phyloP scores from a whole-genome alignment of 208 protist genomes.

The Leishmania arabica region DNA sequence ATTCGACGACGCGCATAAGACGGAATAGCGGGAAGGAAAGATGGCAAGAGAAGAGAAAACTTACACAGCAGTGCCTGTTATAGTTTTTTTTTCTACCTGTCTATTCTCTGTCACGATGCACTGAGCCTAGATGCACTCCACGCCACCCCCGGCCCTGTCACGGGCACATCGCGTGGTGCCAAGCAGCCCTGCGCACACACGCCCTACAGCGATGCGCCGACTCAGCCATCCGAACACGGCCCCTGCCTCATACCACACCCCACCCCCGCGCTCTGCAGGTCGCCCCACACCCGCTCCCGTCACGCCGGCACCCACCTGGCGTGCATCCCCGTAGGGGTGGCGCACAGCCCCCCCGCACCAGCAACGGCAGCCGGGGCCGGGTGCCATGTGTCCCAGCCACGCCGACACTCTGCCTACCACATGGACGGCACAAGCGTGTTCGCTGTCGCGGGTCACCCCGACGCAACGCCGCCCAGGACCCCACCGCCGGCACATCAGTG shows the following conservation, averaged over 20 bases:
- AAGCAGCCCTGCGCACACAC: background rate
- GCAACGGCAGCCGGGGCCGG: background rate
- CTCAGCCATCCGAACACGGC: background rate
- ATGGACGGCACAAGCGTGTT: background rate
- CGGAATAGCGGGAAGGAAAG: background rate
- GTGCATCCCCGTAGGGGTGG: background rate
- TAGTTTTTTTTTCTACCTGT: background rate
- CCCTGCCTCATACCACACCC: background rate
- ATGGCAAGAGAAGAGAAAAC: background rate
- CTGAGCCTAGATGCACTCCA: background rate
- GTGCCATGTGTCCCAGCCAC: background rate
- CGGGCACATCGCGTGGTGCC: background rate
- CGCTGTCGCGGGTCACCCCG: background rate
- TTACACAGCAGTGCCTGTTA: background rate
- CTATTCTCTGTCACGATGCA: too few relatives aligned
- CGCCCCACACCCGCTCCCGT: background rate
- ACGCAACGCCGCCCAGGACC: too few relatives aligned
- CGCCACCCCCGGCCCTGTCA: background rate
- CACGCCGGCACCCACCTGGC: background rate
- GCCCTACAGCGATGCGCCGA: background rate
- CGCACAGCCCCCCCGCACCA: background rate
- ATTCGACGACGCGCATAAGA: background rate
- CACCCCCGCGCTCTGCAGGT: background rate
- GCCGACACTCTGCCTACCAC: background rate
- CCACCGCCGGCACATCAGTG: too few relatives aligned